phyloP scores from a whole-genome alignment of 345 rosid species.

The Arabidopsis suecica region DNA sequence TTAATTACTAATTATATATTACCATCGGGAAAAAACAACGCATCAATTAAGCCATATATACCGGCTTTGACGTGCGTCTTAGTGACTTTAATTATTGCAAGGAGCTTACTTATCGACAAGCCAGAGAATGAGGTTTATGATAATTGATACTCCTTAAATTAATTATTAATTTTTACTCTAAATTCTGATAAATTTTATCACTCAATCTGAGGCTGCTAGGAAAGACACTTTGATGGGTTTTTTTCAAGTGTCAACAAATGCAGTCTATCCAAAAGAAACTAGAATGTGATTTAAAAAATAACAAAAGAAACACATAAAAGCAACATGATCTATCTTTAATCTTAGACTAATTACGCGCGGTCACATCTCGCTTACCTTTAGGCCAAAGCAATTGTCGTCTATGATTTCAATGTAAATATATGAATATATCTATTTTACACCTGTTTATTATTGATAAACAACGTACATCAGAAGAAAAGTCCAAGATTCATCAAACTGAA shows the following conservation, averaged over 20 bases:
- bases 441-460: neutral
- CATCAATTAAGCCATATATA: neutral
- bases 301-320: neutral
- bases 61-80: neutral
- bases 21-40: neutral
- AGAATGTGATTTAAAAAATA: neutral
- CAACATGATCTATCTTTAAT: neutral
- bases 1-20: neutral
- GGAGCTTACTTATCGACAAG: neutral
- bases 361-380: neutral
- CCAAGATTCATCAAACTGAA: neutral
- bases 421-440: neutral
- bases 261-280: neutral
- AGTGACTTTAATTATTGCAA: neutral
- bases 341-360: neutral
- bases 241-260: neutral
- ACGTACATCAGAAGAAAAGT: neutral
- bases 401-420: neutral
- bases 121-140: neutral
- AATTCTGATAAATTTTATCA: neutral
- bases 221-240: neutral
- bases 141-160: neutral
- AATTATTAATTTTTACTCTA: neutral
- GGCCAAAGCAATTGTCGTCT: neutral
- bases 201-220: too few relatives aligned